Percentiles rank a stretch among this genome's conserved stretches.
Evolutionary conservation across 164 flowering plant genomes (phyloP).

Genomic region (Stephania japonica): DNA sequence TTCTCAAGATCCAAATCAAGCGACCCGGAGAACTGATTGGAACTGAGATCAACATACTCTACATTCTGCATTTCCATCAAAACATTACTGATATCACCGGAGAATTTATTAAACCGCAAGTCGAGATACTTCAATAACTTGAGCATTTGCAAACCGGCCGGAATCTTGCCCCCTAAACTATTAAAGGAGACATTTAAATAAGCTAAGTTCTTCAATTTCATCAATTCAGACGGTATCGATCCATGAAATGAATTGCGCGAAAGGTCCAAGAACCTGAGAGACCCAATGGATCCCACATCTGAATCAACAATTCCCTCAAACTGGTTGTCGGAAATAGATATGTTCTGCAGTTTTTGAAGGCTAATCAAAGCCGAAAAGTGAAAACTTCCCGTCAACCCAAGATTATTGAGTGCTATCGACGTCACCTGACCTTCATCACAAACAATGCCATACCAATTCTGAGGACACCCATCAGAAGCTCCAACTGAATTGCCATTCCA

Average conservation of each 20-base stretch:
- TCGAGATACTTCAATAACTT: constrained; percentile 43
- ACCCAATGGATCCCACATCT: constrained; percentile 27
- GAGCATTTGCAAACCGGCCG: constrained; percentile 35
- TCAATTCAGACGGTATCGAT: constrained; percentile 30
- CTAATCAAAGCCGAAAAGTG: constrained; percentile 33
- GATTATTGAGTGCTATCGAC: constrained; percentile 34
- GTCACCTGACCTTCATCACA: constrained; percentile 43
- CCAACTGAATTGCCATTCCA: constrained; percentile 48
- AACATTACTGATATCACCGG: constrained; percentile 43
- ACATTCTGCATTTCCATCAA: constrained; percentile 35
- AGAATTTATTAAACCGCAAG: constrained; percentile 41
- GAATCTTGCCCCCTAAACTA: constrained; percentile 39
- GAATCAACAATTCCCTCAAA: constrained; percentile 35
- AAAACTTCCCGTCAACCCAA: constrained; percentile 50
- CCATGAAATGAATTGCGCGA: constrained; percentile 49
- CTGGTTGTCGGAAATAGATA: constrained; percentile 48
- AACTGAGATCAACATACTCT: constrained; percentile 51
- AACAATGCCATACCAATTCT: constrained; percentile 50
- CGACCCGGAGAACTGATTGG: constrained; percentile 48
- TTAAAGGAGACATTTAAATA: constrained; percentile 51
- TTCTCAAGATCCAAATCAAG: constrained; percentile 40
- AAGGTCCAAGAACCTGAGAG: constrained; percentile 49
- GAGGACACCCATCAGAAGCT: constrained; percentile 50
- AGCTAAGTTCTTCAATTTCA: constrained; percentile 31
- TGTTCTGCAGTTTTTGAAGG: constrained; percentile 38